Evolutionary conservation across 176 grass and related monocot genomes (phyloP).

Genomic region (Cocos nucifera): DNA sequence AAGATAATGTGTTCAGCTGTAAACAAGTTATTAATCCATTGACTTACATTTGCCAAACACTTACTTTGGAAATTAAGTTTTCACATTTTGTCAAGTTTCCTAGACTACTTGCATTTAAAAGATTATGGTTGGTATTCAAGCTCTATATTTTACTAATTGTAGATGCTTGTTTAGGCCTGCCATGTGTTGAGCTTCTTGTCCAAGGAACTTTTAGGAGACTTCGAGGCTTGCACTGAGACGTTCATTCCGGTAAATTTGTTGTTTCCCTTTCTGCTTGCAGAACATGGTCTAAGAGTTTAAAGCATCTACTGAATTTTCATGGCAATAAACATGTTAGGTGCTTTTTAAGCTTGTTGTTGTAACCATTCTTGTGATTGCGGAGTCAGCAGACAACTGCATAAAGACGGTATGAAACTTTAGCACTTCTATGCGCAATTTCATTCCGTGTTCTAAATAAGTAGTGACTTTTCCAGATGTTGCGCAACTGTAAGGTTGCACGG

Average conservation of each 20-base stretch:
- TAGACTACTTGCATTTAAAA: too few species aligned
- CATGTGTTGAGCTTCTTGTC: conserved; percentile 86
- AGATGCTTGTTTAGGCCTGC: conserved; percentile 43
- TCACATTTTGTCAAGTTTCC: too few species aligned
- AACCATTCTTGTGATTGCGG: conserved; percentile 92
- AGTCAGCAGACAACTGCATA: conserved; percentile 91
- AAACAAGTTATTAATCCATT: too few species aligned
- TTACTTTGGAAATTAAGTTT: too few species aligned
- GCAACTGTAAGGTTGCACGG: conserved; percentile 89
- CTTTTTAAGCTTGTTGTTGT: conserved; percentile 99
- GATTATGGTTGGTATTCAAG: too few species aligned
- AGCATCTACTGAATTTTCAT: conserved; percentile 18
- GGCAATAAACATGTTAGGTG: conserved; percentile 33
- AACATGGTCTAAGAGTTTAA: conserved; percentile 2
- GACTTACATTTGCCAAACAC: too few species aligned
- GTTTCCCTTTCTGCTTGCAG: background rate
- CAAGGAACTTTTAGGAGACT: conserved; percentile 91
- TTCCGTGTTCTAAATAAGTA: conserved; percentile 10
- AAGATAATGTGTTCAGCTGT: too few species aligned
- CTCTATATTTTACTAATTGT: background rate
- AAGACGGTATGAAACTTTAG: conserved; percentile 75
- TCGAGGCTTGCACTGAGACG: conserved; percentile 71
- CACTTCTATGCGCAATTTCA: background rate
- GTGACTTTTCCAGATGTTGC: conserved; percentile 47
- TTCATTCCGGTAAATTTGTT: conserved; percentile 68